Evolutionary conservation across 192 early-diverging fungal species (phyloP).

Genomic region (Entrophospora sp.): DNA sequence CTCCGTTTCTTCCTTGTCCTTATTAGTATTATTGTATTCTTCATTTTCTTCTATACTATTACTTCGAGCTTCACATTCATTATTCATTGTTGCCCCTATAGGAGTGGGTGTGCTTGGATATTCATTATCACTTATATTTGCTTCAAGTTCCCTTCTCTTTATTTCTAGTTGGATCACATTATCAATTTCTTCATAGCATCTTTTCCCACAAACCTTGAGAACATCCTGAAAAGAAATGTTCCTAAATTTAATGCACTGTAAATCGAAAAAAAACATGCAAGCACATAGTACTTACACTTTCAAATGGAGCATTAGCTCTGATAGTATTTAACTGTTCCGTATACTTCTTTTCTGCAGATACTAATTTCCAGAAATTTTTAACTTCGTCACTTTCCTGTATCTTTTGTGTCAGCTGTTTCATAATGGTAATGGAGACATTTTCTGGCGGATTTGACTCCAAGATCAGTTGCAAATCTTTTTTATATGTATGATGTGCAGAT

Average conservation of each 20-base stretch:
- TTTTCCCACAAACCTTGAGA: constrained; percentile 6
- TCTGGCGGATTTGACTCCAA: background rate
- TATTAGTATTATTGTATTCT: background rate
- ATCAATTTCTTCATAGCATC: constrained; percentile 1
- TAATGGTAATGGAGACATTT: constrained; percentile 3
- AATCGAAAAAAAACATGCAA: constrained; percentile 15
- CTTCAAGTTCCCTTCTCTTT: constrained; percentile 16
- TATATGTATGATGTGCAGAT: constrained; percentile 7
- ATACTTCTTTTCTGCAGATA: constrained; percentile 6
- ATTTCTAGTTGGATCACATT: constrained; percentile 1
- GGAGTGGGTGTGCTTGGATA: background rate
- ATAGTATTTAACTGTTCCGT: constrained; percentile 5
- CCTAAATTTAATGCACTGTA: constrained; percentile 5
- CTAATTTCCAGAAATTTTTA: constrained; percentile 16
- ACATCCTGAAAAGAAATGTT: constrained; percentile 10
- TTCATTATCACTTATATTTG: constrained; percentile 1
- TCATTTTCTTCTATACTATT: background rate
- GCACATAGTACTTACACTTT: constrained; percentile 10
- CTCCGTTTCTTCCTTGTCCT: background rate
- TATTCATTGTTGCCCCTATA: too few species aligned
- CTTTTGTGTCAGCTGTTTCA: constrained; percentile 19
- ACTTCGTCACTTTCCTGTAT: constrained; percentile 11
- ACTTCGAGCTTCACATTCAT: background rate
- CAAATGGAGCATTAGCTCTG: constrained; percentile 15
- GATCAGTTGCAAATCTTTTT: constrained; percentile 12